Base-by-base conservation (phyloP, 1,284 basidiomycete genomes). In the Sporisorium scitamineum region DNA sequence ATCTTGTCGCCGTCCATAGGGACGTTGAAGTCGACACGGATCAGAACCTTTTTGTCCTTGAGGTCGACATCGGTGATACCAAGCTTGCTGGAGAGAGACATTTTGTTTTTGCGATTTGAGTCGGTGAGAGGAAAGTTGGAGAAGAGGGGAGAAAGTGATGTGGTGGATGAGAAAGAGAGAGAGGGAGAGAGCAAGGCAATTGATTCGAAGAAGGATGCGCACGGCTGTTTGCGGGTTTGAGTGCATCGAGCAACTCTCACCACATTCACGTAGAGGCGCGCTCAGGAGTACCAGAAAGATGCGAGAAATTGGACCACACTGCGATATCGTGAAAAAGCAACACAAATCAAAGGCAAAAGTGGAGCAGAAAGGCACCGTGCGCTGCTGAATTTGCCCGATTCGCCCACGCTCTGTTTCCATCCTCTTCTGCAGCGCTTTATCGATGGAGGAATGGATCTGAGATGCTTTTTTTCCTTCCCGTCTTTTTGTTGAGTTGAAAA, bases 11-110 rank as follows among this genome's bases (percentile, higher is more conserved):
- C 88, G 82, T 88, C 88, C 78, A 94, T 91, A 76, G 96, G 96
- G 79, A 99, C 96, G 88, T 99, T 99, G 89, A 99, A 99, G 90
- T 99, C 97, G 82, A 98, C 86, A 45, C 83, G 80, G 73, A 85
- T 84, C 47, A 85, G 67, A 84, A 98, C 95, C 79, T 93, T 93
- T 87, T 94, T 95, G 86, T 89, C 93, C 84, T 91, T 91, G 88
- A 98, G 91, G 82, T 93, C 90, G 85, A 95, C 89, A 88, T 98
- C 96, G 78, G 91, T 93, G 88, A 99, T 94, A 78, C 78, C 74
- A 61, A 82, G 80, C 81, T 85, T 98, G 88, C 92, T 94, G 42
- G 95, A 92, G 87, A 98, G 92, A 78, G 95, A 97, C 95, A 97
- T 97, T 87, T 87, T 89, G 97, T 97, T 87, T 87, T 89, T 27